Conservation (phyloP, 139 green algal genomes). For the Gonium pectorale region DNA sequence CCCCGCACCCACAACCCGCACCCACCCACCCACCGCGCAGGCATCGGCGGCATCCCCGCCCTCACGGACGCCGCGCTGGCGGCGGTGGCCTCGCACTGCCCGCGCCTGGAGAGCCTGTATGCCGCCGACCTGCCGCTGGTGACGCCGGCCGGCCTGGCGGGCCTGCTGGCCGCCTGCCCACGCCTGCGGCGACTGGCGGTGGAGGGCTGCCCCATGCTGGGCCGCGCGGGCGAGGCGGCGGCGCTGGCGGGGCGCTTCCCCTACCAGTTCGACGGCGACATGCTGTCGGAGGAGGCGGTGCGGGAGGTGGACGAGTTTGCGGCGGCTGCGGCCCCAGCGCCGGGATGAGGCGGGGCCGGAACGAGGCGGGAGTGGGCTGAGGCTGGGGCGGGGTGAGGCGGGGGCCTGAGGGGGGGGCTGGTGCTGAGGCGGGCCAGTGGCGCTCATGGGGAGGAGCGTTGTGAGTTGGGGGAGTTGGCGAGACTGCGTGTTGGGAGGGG, state of each 20-base stretch:
- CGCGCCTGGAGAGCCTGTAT: slow-evolving; percentile 5
- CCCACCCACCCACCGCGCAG: neutral
- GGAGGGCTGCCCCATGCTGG: neutral
- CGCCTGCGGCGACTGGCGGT: neutral
- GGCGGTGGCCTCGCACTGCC: slow-evolving; percentile 1
- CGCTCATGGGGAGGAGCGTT: too few species aligned
- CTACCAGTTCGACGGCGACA: slow-evolving; percentile 8
- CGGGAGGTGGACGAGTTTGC: too few species aligned
- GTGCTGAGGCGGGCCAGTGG: too few species aligned
- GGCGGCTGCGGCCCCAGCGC: too few species aligned
- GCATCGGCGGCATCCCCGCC: slow-evolving; percentile 11
- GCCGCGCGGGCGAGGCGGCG: neutral
- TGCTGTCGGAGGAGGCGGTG: too few species aligned
- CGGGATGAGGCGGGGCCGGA: too few species aligned
- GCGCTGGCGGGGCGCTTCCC: neutral
- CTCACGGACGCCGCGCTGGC: slow-evolving; percentile 23
- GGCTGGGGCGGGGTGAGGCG: too few species aligned
- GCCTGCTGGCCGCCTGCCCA: neutral
- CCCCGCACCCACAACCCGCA: too few species aligned
- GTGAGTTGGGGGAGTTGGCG: too few species aligned
- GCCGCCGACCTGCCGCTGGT: slow-evolving; percentile 21
- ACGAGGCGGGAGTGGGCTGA: too few species aligned
- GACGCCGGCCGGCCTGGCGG: neutral
- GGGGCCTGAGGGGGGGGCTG: too few species aligned
- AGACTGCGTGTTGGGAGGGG: too few species aligned